Evolutionary conservation across 352 stramenopile genomes (phyloP), one percentile per base, ranked within the genome.

Genomic region (Paralagenidium karlingii): DNA sequence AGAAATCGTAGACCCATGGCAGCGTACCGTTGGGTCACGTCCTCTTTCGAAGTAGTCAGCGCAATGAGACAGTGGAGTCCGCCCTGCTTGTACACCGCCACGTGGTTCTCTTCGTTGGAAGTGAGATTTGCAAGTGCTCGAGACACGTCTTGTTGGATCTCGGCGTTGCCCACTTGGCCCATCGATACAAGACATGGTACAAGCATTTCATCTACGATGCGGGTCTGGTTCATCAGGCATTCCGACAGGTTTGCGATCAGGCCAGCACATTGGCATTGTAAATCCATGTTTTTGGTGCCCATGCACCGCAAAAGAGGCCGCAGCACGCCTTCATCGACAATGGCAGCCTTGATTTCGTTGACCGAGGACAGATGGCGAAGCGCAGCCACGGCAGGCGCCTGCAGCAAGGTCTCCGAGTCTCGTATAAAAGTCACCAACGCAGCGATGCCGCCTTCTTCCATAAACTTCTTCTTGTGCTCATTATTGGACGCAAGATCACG

Each of bases 1-100:
- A 98, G 60, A 51, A 98, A 98, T 1, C 90, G 84, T 26, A 98
- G 61, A 1, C 87, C 90, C 71, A 98, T 97, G 5, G 87, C 89
- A 15, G 79, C 89, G 51, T 98, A 98, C 38, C 88, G 75, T 60
- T 97, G 92, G 15, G 75, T 96, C 11, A 97, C 68, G 42, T 97
- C 89, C 38, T 96, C 73, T 10, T 49, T 43, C 0, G 79, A 81
- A 28, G 91, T 76, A 0, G 81, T 96, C 0, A 98, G 68, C 8
- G 79, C 68, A 11, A 96, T 64, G 5, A 98, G 66, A 37, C 75
- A 89, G 47, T 90, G 68, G 18, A 98, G 51, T 1, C 68, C 91
- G 25, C 92, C 93, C 51, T 97, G 79, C 32, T 86, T 82, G 68
- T 97, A 97, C 7, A 96, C 74, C 1, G 62, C 51, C n/a, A 75